Evolutionary conservation across 164 flowering plant genomes (phyloP), one percentile per base, ranked within the genome.

Genomic region (Vitis amurensis): DNA sequence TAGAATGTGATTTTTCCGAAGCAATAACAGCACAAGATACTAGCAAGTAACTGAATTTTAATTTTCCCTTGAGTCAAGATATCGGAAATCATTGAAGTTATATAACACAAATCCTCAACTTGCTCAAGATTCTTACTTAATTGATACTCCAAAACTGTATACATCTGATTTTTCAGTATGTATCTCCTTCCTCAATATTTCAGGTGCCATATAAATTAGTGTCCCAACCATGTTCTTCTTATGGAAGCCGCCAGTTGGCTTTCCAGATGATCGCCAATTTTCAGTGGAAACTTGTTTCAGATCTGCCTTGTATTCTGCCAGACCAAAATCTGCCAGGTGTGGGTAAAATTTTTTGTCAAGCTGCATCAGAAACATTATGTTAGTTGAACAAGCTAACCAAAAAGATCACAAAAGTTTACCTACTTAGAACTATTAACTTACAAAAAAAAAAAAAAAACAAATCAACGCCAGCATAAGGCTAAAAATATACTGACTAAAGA

Each of bases 161-260:
- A 91, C 92, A 84, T 94, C 97, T 63, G 99, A 91, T 76, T 91
- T 92, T 71, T 91, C 97, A 48, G 92, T 84, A 31, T 94, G 96
- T 29, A 89, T 66, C 69, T 87, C 92, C 74, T 92, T 94, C 75
- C 66, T 86, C 80, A 94, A 71, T 63, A 94, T 81, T 80, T 94
- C 99, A 69, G 99, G 97, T 63, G 97, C 97, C 97, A 94, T 94
- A 72, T 94, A 94, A 61, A 91, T 88, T 52, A 94, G 91, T 7
- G 99, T 94, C 53, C 99, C 97, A 67, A 94, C 99, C 97, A 94
- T 90, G 70, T 89, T 86, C 76, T 90, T 92, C 64, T 94, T 94
- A 78, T 94, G 95, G 70, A 92, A 94, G 14, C 99, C 99, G 68
- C 99, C 99, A 49, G 99, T 94, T 65, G 97, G 99, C 81, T 94